These are phyloP conservation scores for Phytophthora fragariae DNA, from an alignment of 352 stramenopile genomes.

Conservation along the genomic window DNA sequence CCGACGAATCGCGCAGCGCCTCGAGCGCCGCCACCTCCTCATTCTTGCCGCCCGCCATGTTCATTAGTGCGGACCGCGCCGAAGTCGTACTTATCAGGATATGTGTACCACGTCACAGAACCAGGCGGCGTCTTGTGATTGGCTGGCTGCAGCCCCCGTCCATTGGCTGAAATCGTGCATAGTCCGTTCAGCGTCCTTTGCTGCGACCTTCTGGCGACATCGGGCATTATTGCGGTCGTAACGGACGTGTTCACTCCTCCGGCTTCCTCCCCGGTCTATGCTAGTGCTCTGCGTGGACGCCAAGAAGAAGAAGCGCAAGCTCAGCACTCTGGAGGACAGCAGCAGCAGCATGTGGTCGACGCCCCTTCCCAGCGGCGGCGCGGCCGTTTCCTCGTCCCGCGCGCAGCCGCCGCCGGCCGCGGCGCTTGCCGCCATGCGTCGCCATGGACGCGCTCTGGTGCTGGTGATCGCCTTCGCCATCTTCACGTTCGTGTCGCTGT, in stretches of 20 bases:
- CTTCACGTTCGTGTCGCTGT: conserved; percentile 74
- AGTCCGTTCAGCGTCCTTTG: conserved; percentile 21
- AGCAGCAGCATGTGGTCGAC: conserved; percentile 60
- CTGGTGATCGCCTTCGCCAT: conserved; percentile 56
- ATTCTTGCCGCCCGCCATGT: conserved; percentile 64
- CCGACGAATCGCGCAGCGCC: conserved; percentile 79
- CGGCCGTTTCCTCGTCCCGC: conserved; percentile 32
- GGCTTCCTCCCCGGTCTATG: conserved; percentile 27
- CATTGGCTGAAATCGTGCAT: conserved; percentile 34
- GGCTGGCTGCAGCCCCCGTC: no score
- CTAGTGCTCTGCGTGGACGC: conserved; percentile 46
- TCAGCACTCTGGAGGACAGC: conserved; percentile 61
- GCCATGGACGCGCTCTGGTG: conserved; percentile 57
- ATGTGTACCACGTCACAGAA: conserved; percentile 18
- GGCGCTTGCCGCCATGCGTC: conserved; percentile 50
- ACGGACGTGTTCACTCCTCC: conserved; percentile 17
- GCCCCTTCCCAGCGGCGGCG: conserved; percentile 29
- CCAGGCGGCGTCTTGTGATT: conserved; percentile 5
- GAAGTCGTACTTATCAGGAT: conserved; percentile 7
- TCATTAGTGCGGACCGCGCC: neutral
- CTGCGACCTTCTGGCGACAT: neutral
- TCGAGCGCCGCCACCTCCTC: conserved; percentile 84
- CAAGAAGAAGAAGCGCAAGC: conserved; percentile 85
- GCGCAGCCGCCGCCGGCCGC: conserved; percentile 39
- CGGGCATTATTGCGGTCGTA: conserved; percentile 19